Evolutionary conservation across 805 yeast species (phyloP).

Genomic region (Suhomyces pyralidae): DNA sequence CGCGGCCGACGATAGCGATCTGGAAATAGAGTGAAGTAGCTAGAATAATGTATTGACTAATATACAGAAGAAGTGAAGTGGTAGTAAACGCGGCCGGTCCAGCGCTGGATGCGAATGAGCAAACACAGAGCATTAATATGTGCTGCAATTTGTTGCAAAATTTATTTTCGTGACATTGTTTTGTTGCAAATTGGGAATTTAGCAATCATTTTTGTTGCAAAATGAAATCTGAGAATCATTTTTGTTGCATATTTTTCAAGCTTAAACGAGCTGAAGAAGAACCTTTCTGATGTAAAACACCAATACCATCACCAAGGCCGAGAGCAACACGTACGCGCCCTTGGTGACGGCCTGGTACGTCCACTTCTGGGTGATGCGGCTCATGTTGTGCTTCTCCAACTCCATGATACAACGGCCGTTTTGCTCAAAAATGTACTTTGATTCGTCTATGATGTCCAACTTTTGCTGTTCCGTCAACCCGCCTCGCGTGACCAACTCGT

Average conservation of each 20-base stretch:
- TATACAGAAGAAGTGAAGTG: slow-evolving; percentile 1
- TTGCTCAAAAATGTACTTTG: slow-evolving; percentile 62
- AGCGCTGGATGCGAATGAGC: background rate
- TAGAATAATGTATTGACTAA: background rate
- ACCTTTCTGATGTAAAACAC: slow-evolving; percentile 32
- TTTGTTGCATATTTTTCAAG: background rate
- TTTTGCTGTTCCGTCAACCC: slow-evolving; percentile 69
- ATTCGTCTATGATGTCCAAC: slow-evolving; percentile 63
- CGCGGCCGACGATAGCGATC: slow-evolving; percentile 12
- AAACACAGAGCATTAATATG: too few species aligned
- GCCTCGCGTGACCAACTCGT: slow-evolving; percentile 73
- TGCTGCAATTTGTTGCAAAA: too few species aligned
- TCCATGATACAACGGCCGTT: slow-evolving; percentile 61
- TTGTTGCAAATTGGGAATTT: background rate
- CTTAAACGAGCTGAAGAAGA: slow-evolving; percentile 6
- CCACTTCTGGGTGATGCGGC: slow-evolving; percentile 52
- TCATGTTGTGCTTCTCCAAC: slow-evolving; percentile 62
- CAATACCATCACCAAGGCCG: slow-evolving; percentile 31
- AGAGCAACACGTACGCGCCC: slow-evolving; percentile 45
- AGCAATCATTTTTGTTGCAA: too few species aligned
- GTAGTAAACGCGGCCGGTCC: background rate
- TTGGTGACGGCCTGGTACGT: slow-evolving; percentile 51
- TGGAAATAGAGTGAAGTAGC: slow-evolving; percentile 2
- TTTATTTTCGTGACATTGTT: too few species aligned
- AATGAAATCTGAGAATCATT: too few species aligned